phyloP scores from a whole-genome alignment of 176 grass and related monocot species.

The Eremochloa ophiuroides region DNA sequence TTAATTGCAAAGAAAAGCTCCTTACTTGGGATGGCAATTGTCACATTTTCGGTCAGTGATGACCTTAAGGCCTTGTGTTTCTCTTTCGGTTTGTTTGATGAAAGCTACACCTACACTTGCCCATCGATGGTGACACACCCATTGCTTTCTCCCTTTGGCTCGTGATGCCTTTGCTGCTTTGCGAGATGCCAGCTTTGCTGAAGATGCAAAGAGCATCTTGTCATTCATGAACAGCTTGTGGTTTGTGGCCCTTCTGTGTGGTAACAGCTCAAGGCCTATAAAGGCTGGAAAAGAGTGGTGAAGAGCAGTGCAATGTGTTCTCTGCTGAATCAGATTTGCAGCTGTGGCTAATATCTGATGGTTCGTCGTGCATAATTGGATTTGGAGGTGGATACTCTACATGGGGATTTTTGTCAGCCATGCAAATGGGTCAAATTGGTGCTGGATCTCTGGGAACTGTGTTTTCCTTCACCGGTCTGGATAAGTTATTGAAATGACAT shows the following conservation, averaged over 20 bases:
- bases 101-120: conserved; percentile 27
- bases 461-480: not conserved
- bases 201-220: conserved; percentile 19
- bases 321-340: conserved; percentile 41
- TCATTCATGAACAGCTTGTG: conserved; percentile 30
- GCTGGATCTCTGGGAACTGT: not conserved
- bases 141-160: conserved; percentile 22
- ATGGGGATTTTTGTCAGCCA: not conserved
- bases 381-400: not conserved
- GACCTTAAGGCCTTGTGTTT: not conserved
- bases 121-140: conserved; percentile 25
- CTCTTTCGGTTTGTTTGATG: conserved; percentile 35
- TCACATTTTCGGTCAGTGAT: not conserved
- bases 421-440: conserved; percentile 1
- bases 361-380: not conserved
- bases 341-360: not conserved
- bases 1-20: not conserved
- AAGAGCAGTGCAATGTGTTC: conserved; percentile 22
- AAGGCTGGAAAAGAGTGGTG: conserved; percentile 25
- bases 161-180: conserved; percentile 37
- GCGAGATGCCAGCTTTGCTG: conserved; percentile 36
- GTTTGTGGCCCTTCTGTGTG: conserved; percentile 2
- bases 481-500: conserved; percentile 20
- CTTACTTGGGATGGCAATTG: not conserved
- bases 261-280: conserved; percentile 27